Evolutionary conservation across 2,329 filamentous ascomycete species (phyloP).

Genomic region (Colletotrichum theobromicola): DNA sequence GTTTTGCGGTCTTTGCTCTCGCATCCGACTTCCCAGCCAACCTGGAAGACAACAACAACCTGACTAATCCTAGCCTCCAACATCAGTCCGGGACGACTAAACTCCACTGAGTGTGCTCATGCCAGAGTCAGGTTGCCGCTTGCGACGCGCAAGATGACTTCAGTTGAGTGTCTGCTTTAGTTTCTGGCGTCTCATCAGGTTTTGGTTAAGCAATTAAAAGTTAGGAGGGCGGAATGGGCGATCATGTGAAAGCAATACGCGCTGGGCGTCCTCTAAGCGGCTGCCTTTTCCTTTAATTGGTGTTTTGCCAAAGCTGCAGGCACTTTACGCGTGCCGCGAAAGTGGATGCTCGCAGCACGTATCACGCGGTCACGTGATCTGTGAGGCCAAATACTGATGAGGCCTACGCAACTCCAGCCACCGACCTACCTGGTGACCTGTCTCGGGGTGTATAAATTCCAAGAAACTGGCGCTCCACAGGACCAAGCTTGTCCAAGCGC

Average conservation of each 20-base stretch:
- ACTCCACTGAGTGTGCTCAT: conserved; percentile 6
- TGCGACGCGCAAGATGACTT: conserved; percentile 2
- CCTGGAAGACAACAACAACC: not conserved
- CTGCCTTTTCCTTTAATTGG: conserved; percentile 7
- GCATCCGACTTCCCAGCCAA: conserved; percentile 20
- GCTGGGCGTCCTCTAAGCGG: not conserved
- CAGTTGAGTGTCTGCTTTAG: not conserved
- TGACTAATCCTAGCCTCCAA: conserved; percentile 16
- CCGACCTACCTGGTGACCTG: not conserved
- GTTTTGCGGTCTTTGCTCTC: conserved; percentile 2
- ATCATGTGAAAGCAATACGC: not conserved
- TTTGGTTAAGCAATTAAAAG: not conserved
- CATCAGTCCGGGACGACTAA: conserved; percentile 4
- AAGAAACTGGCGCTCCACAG: not conserved
- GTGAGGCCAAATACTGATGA: not conserved
- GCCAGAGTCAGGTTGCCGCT: not conserved
- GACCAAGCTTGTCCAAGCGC: not conserved
- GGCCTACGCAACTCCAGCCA: not conserved
- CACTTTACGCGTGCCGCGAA: conserved; percentile 14
- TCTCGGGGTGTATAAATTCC: not conserved
- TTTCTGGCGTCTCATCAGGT: not conserved
- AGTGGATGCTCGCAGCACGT: not conserved
- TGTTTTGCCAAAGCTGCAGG: not conserved
- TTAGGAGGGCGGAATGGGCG: not conserved
- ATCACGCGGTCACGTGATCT: conserved; percentile 18